Conservation (phyloP, 306 rosid species). For the Lathyrus oleraceus region DNA sequence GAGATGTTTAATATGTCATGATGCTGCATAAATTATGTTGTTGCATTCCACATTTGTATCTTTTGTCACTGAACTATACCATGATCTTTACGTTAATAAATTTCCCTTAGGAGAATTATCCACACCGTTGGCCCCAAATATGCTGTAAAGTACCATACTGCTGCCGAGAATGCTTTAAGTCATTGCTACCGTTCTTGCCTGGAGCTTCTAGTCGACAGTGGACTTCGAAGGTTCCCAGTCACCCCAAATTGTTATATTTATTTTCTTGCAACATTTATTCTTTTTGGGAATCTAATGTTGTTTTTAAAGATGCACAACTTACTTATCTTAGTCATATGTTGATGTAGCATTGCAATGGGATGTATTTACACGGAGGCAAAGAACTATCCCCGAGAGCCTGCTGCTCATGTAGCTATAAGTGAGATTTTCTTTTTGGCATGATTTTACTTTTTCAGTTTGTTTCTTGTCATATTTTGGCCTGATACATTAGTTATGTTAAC, state of each 20-base stretch:
- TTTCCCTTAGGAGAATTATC: slow-evolving; percentile 72
- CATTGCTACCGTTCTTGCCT: slow-evolving; percentile 96
- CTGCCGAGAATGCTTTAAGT: slow-evolving; percentile 98
- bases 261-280: slow-evolving; percentile 21
- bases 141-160: slow-evolving; percentile 97
- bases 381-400: slow-evolving; percentile 99
- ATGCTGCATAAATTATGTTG: slow-evolving; percentile 17
- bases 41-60: slow-evolving; percentile 19
- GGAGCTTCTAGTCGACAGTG: slow-evolving; percentile 90
- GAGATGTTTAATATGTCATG: slow-evolving; percentile 8
- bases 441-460: slow-evolving; percentile 35
- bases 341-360: slow-evolving; percentile 91
- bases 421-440: slow-evolving; percentile 45
- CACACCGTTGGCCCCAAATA: slow-evolving; percentile 99
- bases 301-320: slow-evolving; percentile 36
- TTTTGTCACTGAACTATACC: slow-evolving; percentile 13
- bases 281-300: neutral
- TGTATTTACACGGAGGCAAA: slow-evolving; percentile 94
- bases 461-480: slow-evolving; percentile 17
- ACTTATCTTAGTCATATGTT: slow-evolving; percentile 32
- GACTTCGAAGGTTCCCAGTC: slow-evolving; percentile 65
- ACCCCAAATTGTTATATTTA: slow-evolving; percentile 17
- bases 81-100: slow-evolving; percentile 31
- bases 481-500: slow-evolving; percentile 7
- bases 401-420: slow-evolving; percentile 99